Base-by-base conservation (phyloP, 2,329 filamentous ascomycete species). In the Didymella glomerata region DNA sequence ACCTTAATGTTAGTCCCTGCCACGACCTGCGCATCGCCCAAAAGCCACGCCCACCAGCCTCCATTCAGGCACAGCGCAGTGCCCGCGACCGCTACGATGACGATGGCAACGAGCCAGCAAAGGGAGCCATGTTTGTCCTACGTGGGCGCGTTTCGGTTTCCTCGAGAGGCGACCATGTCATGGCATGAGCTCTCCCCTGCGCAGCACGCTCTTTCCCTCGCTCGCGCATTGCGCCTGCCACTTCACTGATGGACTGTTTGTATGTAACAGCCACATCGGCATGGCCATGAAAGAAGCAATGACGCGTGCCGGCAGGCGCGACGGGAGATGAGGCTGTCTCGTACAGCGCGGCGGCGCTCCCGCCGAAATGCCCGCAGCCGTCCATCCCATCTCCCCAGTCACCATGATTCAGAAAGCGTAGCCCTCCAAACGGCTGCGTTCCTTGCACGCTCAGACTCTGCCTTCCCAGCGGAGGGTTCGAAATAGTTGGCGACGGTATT, bases 1-100 rank as follows among this genome's bases (percentile, higher is more conserved):
- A 70, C 69, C 68, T 75, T 72, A 75, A 74, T 70, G 59, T 38
- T 14, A 56, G 72, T 67, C 73, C 73, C 68, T 73, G 72, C 60
- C 60, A 42, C 60, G 34, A 40, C 51, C 62, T 71, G 68, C 64
- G 59, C 65, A 70, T 67, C 63, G 68, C 63, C 64, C 55, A 62
- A 64, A 69, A 71, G 68, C 68, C 72, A 74, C 69, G 61, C 50
- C 65, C 50, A 62, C 61, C 62, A 56, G 57, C 60, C 65, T 49
- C 51, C 51, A 34, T 44, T 54, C 68, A 69, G 64, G 67, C 66
- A 67, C 69, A 62, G 61, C 68, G 53, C 58, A 38, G 52, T 59
- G 58, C 54, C 57, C 40, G 48, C 47, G 45, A 55, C 40, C 27
- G 49, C 45, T 59, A 55, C 54, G 51, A 59, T 63, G 55, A 55